A percentile compares a stretch with the other conserved stretches of the same genome.
phyloP scores from a whole-genome alignment of 371 early-diverging fungal species.

The Mucor velutinosus region DNA sequence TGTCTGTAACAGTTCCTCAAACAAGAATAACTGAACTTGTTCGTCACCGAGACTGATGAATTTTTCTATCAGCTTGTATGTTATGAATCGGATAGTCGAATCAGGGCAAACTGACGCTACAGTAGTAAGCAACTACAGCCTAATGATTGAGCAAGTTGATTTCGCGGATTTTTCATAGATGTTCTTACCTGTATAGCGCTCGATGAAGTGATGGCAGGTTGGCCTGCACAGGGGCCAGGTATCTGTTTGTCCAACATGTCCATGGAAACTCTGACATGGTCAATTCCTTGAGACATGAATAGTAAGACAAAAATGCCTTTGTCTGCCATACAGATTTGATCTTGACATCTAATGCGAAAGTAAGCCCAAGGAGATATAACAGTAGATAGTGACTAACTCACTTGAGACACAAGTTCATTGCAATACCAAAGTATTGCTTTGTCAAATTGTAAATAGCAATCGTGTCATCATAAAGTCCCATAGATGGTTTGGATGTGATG shows the following conservation, averaged over 20 bases:
- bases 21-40: conserved; percentile 23
- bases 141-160: not conserved
- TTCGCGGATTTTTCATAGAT: not conserved
- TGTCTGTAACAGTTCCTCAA: conserved; percentile 27
- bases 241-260: conserved; percentile 16
- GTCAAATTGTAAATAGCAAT: not conserved
- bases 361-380: not conserved
- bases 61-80: conserved; percentile 27
- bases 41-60: conserved; percentile 25
- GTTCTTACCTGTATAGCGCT: conserved; percentile 8
- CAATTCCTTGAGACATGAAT: conserved; percentile 18
- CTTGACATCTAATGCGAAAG: not conserved
- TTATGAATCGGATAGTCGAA: conserved; percentile 24
- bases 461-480: not conserved
- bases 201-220: not conserved
- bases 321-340: conserved; percentile 2
- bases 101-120: conserved; percentile 23
- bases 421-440: conserved; percentile 17
- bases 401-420: conserved; percentile 9
- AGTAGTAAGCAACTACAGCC: conserved; percentile 11
- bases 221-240: conserved; percentile 7
- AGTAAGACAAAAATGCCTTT: conserved; percentile 20
- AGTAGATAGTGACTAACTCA: not conserved
- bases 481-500: not conserved
- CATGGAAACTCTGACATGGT: conserved; percentile 3